Conservation (phyloP, 371 early-diverging fungal species). For the Mortierella sp. region DNA sequence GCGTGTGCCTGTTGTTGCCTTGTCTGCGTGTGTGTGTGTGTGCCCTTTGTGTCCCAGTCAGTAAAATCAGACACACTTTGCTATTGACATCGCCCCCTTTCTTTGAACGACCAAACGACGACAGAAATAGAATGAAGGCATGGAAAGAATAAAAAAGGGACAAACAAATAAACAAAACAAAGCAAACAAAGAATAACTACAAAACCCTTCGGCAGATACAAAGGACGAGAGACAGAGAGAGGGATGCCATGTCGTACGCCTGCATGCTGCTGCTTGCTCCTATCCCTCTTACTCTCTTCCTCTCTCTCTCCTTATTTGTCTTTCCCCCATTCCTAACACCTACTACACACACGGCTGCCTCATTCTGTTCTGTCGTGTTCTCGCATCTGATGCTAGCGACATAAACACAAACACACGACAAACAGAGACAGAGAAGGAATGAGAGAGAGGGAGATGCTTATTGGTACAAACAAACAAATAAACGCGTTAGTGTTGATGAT, state of each 20-base stretch:
- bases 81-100: background rate
- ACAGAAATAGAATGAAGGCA: slow-evolving; percentile 11
- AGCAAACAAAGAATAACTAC: no score
- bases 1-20: background rate
- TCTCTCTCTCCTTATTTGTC: background rate
- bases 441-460: background rate
- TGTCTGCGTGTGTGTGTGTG: background rate
- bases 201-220: background rate
- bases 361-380: background rate
- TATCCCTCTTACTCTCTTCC: background rate
- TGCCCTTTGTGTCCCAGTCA: background rate
- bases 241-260: background rate
- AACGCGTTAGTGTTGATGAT: no score
- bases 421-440: background rate
- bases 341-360: background rate
- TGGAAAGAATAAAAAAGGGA: background rate
- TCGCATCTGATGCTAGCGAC: background rate
- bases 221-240: background rate
- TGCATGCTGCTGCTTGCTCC: background rate
- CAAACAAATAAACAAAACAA: background rate
- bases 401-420: background rate
- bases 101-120: slow-evolving; percentile 2
- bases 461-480: background rate
- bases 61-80: background rate
- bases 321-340: background rate